A percentile compares a stretch with the other conserved stretches of the same genome.
Evolutionary conservation across 106 monocot species (phyloP).

Genomic region (Apostasia ramifera): DNA sequence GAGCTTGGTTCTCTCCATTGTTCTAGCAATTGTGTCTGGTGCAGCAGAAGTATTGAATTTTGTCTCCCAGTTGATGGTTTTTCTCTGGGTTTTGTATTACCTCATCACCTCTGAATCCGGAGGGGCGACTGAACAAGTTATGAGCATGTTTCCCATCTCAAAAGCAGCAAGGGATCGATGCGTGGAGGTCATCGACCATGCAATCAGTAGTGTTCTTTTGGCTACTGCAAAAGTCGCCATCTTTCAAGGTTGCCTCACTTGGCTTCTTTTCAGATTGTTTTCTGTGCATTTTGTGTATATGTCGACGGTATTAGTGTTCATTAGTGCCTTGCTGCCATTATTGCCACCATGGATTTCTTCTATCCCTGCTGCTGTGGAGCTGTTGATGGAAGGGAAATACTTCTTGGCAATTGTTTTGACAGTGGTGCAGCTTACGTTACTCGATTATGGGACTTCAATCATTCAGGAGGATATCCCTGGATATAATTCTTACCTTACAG

Average conservation of each 20-base stretch:
- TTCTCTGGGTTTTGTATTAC: constrained; percentile 66
- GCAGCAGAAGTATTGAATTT: constrained; percentile 63
- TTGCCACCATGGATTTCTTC: constrained; percentile 50
- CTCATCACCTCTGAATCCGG: constrained; percentile 53
- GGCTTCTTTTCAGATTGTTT: constrained; percentile 53
- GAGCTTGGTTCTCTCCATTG: constrained; percentile 33
- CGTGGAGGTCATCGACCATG: constrained; percentile 58
- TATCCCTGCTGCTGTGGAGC: constrained; percentile 40
- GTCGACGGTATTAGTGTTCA: constrained; percentile 40
- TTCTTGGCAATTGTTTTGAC: constrained; percentile 25
- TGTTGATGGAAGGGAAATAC: constrained; percentile 52
- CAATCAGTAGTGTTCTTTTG: constrained; percentile 56
- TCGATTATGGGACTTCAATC: constrained; percentile 57
- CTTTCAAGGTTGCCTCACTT: constrained; percentile 56
- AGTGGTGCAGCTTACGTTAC: constrained; percentile 34
- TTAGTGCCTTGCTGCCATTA: constrained; percentile 44
- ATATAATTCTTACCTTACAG: constrained; percentile 52
- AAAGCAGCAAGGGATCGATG: constrained; percentile 24
- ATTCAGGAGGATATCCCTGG: constrained; percentile 68
- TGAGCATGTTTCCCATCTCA: constrained; percentile 51
- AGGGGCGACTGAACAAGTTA: constrained; percentile 53
- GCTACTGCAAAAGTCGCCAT: constrained; percentile 59
- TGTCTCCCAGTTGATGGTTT: constrained; percentile 56
- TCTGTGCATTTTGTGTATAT: constrained; percentile 59
- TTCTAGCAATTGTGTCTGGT: constrained; percentile 37